These are phyloP conservation scores for Seminavis robusta DNA, from an alignment of 108 stramenopile genomes.

Conservation along the genomic window DNA sequence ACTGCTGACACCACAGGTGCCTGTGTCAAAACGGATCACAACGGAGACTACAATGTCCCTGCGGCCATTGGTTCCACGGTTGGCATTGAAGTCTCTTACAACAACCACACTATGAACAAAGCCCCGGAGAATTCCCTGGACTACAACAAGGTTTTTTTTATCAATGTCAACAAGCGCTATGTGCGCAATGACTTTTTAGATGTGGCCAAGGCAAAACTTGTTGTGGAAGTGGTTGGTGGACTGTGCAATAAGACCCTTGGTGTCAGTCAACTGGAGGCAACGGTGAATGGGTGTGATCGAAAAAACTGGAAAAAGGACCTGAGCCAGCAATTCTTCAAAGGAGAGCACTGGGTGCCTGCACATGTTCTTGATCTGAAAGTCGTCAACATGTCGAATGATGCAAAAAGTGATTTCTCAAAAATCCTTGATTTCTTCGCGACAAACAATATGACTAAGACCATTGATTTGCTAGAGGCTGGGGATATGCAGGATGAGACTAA, in stretches of 20 bases:
- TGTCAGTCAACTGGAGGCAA: background rate
- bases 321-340: background rate
- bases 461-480: too few species aligned
- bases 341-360: background rate
- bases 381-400: background rate
- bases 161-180: background rate
- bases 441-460: background rate
- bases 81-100: background rate
- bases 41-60: background rate
- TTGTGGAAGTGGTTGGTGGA: conserved; percentile 2
- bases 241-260: background rate
- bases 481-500: background rate
- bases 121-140: background rate
- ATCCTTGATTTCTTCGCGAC: too few species aligned
- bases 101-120: background rate
- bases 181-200: background rate
- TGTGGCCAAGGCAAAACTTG: background rate
- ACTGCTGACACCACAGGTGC: background rate
- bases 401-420: too few species aligned
- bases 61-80: background rate
- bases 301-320: background rate
- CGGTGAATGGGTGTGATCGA: conserved; percentile 1
- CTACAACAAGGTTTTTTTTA: background rate
- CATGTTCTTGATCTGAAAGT: background rate
- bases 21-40: background rate